Percentiles rank a stretch among this genome's conserved stretches.
These are phyloP conservation scores for Ogataea corticis DNA, from an alignment of 805 yeast genomes.

Conservation along the genomic window DNA sequence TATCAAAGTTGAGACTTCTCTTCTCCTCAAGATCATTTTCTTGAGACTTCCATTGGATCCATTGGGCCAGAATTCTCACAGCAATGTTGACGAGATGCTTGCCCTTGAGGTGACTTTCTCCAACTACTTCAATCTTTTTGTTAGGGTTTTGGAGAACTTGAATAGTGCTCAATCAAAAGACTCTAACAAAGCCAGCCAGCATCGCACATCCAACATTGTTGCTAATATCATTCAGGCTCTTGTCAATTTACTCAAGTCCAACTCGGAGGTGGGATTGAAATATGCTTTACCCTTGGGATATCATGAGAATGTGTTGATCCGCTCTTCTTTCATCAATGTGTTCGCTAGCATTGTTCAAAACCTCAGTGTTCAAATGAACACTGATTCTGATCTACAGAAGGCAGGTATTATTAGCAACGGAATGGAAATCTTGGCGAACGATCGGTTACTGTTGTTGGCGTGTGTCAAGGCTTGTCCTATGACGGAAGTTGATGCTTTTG, in stretches of 20 bases:
- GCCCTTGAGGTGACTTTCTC: slow-evolving; percentile 58
- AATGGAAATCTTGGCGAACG: slow-evolving; percentile 22
- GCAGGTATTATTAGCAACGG: slow-evolving; percentile 12
- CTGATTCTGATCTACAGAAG: slow-evolving; percentile 12
- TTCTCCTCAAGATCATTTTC: slow-evolving; percentile 55
- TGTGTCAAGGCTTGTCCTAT: slow-evolving; percentile 65
- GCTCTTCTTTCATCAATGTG: slow-evolving; percentile 74
- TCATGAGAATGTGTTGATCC: slow-evolving; percentile 61
- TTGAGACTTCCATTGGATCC: slow-evolving; percentile 60
- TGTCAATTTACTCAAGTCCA: slow-evolving; percentile 68
- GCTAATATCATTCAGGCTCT: slow-evolving; percentile 66
- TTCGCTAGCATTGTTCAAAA: slow-evolving; percentile 61
- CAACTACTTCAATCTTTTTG: slow-evolving; percentile 64
- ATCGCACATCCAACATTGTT: slow-evolving; percentile 56
- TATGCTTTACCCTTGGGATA: slow-evolving; percentile 79
- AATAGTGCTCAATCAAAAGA: slow-evolving; percentile 25
- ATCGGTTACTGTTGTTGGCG: slow-evolving; percentile 48
- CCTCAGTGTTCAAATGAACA: slow-evolving; percentile 21
- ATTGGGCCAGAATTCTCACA: slow-evolving; percentile 46
- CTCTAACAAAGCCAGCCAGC: slow-evolving; percentile 35
- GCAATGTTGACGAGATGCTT: slow-evolving; percentile 24
- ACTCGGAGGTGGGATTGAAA: slow-evolving; percentile 74
- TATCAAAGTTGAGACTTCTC: slow-evolving; percentile 51
- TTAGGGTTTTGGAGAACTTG: slow-evolving; percentile 50
- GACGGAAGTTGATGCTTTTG: slow-evolving; percentile 67